Conservation (phyloP, 345 rosid species). For the Schrenkiella parvula region DNA sequence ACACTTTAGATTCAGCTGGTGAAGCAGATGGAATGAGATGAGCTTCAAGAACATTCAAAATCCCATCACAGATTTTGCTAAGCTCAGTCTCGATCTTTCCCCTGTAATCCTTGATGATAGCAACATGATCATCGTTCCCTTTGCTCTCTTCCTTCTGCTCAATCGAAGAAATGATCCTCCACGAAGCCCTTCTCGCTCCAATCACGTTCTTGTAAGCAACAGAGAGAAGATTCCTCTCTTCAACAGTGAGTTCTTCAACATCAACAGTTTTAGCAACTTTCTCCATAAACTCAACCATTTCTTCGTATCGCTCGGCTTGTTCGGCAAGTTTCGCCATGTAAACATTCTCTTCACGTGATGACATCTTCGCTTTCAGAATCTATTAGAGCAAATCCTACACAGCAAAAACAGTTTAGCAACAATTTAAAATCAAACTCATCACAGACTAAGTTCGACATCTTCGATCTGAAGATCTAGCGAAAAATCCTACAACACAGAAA, state of each 20-base stretch:
- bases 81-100: conserved; percentile 81
- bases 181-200: conserved; percentile 96
- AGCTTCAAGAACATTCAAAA: conserved; percentile 76
- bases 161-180: conserved; percentile 98
- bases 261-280: conserved; percentile 86
- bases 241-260: conserved; percentile 79
- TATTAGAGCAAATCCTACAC: conserved; percentile 24
- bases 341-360: conserved; percentile 79
- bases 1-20: conserved; percentile 89
- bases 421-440: background rate
- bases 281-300: conserved; percentile 98
- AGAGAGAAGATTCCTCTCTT: conserved; percentile 94
- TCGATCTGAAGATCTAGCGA: background rate
- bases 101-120: conserved; percentile 86
- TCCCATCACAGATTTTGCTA: conserved; percentile 93
- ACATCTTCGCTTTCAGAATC: conserved; percentile 49
- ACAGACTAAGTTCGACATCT: background rate
- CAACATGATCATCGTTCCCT: conserved; percentile 86
- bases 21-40: conserved; percentile 88
- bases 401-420: background rate
- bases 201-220: conserved; percentile 98
- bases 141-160: conserved; percentile 99
- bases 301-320: conserved; percentile 97
- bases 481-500: conserved; percentile 1
- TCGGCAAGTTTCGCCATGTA: conserved; percentile 97